Evolutionary conservation across 257 asterid species (phyloP).

Genomic region (Cruciata laevipes): DNA sequence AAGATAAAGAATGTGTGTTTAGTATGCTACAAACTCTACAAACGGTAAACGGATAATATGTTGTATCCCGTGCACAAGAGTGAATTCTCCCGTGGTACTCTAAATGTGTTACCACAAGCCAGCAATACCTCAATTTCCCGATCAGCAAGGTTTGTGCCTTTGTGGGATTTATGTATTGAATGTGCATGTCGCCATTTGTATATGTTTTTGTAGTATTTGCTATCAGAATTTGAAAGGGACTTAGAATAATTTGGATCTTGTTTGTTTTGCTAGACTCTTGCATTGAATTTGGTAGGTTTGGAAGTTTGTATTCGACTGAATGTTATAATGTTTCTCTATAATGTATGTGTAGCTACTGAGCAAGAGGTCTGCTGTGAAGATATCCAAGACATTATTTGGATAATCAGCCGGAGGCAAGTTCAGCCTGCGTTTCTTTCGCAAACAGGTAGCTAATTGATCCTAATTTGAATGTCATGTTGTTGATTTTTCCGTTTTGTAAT

Average conservation of each 20-base stretch:
- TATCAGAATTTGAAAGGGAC: too few species aligned
- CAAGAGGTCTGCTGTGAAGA: constrained; percentile 56
- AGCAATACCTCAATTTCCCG: constrained; percentile 74
- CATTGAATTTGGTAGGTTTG: neutral
- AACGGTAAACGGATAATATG: too few species aligned
- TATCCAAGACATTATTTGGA: constrained; percentile 44
- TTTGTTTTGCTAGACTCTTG: neutral
- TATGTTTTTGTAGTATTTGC: too few species aligned
- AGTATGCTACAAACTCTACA: too few species aligned
- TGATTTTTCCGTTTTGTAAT: too few species aligned
- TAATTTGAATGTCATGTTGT: too few species aligned
- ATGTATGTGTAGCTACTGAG: constrained; percentile 74
- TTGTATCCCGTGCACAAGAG: constrained; percentile 44
- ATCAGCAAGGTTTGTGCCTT: constrained; percentile 81
- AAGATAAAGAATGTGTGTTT: too few species aligned
- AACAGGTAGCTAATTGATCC: too few species aligned
- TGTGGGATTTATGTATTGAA: neutral
- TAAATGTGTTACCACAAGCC: constrained; percentile 50
- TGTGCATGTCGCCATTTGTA: neutral
- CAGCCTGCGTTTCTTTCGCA: too few species aligned
- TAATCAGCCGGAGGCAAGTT: too few species aligned
- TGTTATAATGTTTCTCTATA: constrained; percentile 55
- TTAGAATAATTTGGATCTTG: neutral
- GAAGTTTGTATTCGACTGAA: constrained; percentile 33
- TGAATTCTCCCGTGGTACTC: constrained; percentile 75